phyloP scores from a whole-genome alignment of 1,284 basidiomycete species.

The Tilletia indica region DNA sequence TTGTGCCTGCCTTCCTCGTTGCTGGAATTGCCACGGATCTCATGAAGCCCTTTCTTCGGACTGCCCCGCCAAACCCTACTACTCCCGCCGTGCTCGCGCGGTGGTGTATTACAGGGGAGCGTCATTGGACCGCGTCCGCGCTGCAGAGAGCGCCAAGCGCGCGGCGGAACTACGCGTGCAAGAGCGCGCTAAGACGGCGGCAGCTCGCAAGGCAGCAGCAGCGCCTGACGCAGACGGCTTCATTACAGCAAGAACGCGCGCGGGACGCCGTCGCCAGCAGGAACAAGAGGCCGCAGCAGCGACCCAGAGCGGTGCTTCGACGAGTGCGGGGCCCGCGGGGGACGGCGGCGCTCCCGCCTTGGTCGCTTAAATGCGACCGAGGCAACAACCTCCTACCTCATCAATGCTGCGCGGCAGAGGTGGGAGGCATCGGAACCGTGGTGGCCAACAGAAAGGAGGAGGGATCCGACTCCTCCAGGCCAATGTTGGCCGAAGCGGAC shows the following conservation, averaged over 20 bases:
- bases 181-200: background rate
- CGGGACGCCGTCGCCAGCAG: background rate
- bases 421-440: conserved; percentile 6
- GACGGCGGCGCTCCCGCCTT: background rate
- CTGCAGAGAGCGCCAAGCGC: background rate
- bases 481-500: conserved; percentile 5
- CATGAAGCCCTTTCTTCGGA: background rate
- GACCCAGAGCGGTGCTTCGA: background rate
- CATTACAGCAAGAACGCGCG: background rate
- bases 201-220: background rate
- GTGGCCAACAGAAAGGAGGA: background rate
- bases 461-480: background rate
- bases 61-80: conserved; percentile 6
- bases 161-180: background rate
- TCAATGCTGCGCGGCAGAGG: conserved; percentile 3
- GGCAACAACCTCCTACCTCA: background rate
- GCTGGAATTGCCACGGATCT: conserved; percentile 6
- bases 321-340: background rate
- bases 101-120: conserved; percentile 1
- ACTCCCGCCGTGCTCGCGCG: background rate
- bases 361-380: background rate
- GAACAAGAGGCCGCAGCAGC: background rate
- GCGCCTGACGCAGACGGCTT: background rate
- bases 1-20: background rate
- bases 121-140: background rate